These are phyloP conservation scores for Escovopsis sp. DNA, from an alignment of 2,329 filamentous ascomycete species.

Conservation along the genomic window DNA sequence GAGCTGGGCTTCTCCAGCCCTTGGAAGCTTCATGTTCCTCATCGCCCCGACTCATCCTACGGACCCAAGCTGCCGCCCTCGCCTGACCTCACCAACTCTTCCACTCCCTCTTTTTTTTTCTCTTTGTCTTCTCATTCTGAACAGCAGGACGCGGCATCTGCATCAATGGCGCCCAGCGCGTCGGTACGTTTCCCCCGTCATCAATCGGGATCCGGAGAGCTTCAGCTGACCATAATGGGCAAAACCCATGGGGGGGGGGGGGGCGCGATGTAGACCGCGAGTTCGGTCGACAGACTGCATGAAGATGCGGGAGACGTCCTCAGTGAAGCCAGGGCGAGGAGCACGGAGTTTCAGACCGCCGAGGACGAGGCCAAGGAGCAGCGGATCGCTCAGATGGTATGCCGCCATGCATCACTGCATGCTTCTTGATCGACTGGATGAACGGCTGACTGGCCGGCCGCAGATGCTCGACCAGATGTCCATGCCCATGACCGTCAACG, in stretches of 20 bases:
- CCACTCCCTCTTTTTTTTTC: no score
- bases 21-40: neutral
- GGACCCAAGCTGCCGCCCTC: no score
- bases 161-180: no score
- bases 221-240: neutral
- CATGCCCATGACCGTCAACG: constrained; percentile 74
- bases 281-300: constrained; percentile 25
- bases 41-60: no score
- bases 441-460: constrained; percentile 8
- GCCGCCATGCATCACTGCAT: no score
- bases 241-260: constrained; percentile 5
- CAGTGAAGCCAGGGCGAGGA: constrained; percentile 22
- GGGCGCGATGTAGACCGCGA: constrained; percentile 17
- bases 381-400: constrained; percentile 23
- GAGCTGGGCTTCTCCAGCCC: no score
- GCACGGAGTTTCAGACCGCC: constrained; percentile 17
- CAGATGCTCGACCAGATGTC: constrained; percentile 56
- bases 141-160: no score
- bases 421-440: no score
- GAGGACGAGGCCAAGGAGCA: constrained; percentile 25
- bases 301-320: constrained; percentile 22
- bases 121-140: no score
- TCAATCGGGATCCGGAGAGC: neutral
- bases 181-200: no score
- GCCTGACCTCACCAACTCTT: no score